Evolutionary conservation across 1,139 yeast species (phyloP), one percentile per base, ranked within the genome.

Genomic region (Yamadazyma aaseri): DNA sequence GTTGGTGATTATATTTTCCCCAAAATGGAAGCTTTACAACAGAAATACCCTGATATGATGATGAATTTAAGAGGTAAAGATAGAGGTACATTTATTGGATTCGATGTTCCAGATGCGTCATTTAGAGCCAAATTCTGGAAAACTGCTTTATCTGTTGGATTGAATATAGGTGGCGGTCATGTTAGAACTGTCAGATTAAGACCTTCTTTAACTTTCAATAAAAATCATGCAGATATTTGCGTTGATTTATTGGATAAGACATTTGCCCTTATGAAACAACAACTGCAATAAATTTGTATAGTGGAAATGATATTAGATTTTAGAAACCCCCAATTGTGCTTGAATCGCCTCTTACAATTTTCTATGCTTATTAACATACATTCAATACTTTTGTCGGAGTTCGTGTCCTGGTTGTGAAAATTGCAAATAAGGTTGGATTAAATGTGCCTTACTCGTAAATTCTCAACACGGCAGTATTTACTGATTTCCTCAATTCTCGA

Each of bases 101-200:
- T 86, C 79, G 82, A 81, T 45, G 57, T 76, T 50, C 71, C 73
- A 29, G 51, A 72, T 34, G 64, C 74, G 29, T 67, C 61, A 27
- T 65, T 66, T 17, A 75, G 90, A 60, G 78, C 79, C 56, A 59
- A 65, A 51, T 80, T 83, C 62, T 60, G 81, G 54, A 47, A 50
- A 39, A 73, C 71, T 42, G 71, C 79, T 71, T 76, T 75, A 59
- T 48, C 60, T 25, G 67, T 56, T 29, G 92, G 92, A 53, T 71
- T 82, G 43, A 81, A 82, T 59, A 72, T 81, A 50, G 92, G 92
- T 42, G 90, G 86, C 26, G 83, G 90, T 58, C 87, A 87, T 30
- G 80, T 73, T 35, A 71, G 66, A 42, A 75, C 86, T 29, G 79
- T 83, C 35, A 76, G 92, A 59, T 69, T 83, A 58, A 76, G 92